phyloP scores from a whole-genome alignment of 768 basidiomycete species.

The Termitomyces sp. region DNA sequence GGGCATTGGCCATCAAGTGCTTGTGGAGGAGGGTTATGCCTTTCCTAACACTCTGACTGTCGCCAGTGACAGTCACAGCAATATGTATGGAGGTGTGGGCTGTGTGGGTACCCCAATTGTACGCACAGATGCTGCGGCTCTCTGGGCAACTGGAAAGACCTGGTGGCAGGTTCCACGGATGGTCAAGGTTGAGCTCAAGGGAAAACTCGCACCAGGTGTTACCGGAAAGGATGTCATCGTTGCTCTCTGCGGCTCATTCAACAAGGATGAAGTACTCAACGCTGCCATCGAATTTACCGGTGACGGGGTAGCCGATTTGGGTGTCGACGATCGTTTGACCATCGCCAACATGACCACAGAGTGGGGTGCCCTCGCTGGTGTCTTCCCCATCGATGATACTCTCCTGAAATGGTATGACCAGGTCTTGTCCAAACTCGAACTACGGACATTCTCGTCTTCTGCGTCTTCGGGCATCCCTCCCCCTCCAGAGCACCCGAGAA shows the following conservation, averaged over 20 bases:
- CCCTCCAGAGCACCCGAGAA: constrained; percentile 78
- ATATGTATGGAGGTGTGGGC: constrained; percentile 98
- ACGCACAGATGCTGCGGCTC: constrained; percentile 87
- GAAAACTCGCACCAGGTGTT: constrained; percentile 78
- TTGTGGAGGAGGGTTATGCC: constrained; percentile 97
- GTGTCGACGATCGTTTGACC: constrained; percentile 89
- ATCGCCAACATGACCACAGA: constrained; percentile 99
- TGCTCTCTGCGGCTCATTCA: constrained; percentile 92
- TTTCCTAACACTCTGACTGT: constrained; percentile 95
- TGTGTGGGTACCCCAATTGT: constrained; percentile 98
- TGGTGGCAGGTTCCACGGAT: constrained; percentile 99
- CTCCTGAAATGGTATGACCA: constrained; percentile 84
- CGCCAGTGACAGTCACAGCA: constrained; percentile 93
- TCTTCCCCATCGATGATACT: constrained; percentile 87
- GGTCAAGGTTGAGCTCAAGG: constrained; percentile 89
- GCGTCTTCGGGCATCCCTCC: constrained; percentile 50
- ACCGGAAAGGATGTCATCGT: constrained; percentile 99
- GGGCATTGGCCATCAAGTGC: constrained; percentile 96
- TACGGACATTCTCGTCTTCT: constrained; percentile 63
- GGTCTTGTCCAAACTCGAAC: constrained; percentile 64
- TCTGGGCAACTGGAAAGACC: constrained; percentile 98
- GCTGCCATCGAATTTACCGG: constrained; percentile 96
- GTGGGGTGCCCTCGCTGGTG: constrained; percentile 95
- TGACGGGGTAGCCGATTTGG: constrained; percentile 70
- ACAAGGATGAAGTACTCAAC: constrained; percentile 94